Evolutionary conservation across 176 grass and related monocot species (phyloP).

Genomic region (Cenchrus purpureus): DNA sequence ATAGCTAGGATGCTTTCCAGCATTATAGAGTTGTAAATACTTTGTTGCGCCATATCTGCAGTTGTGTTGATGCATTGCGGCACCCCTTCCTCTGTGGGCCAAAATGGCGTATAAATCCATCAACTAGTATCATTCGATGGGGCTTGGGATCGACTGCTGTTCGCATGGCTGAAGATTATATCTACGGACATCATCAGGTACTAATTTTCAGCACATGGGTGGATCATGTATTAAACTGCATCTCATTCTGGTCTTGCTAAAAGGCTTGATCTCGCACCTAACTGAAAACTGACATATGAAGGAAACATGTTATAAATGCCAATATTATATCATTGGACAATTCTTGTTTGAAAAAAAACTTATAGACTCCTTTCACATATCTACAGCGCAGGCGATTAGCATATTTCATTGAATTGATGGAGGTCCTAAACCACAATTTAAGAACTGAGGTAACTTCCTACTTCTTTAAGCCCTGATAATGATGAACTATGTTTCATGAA

Average conservation of each 20-base stretch:
- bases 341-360: constrained; percentile 28
- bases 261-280: constrained; percentile 21
- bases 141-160: constrained; percentile 92
- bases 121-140: constrained; percentile 75
- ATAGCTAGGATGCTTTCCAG: neutral
- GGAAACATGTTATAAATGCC: constrained; percentile 9
- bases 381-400: constrained; percentile 78
- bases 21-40: constrained; percentile 18
- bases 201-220: constrained; percentile 15
- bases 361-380: constrained; percentile 41
- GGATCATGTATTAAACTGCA: constrained; percentile 27
- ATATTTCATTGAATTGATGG: constrained; percentile 94
- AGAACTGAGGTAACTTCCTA: constrained; percentile 66
- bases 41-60: constrained; percentile 37
- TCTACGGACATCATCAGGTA: constrained; percentile 90
- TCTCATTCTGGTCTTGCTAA: constrained; percentile 37
- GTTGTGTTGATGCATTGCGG: constrained; percentile 84
- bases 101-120: constrained; percentile 84
- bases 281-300: constrained; percentile 10
- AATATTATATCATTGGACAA: neutral
- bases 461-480: constrained; percentile 23
- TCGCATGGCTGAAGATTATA: constrained; percentile 95
- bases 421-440: constrained; percentile 74
- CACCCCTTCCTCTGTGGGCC: constrained; percentile 97
- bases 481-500: constrained; percentile 33